Evolutionary conservation across 495 filamentous ascomycete species (phyloP).

Genomic region (Clavariopsis aquatica): DNA sequence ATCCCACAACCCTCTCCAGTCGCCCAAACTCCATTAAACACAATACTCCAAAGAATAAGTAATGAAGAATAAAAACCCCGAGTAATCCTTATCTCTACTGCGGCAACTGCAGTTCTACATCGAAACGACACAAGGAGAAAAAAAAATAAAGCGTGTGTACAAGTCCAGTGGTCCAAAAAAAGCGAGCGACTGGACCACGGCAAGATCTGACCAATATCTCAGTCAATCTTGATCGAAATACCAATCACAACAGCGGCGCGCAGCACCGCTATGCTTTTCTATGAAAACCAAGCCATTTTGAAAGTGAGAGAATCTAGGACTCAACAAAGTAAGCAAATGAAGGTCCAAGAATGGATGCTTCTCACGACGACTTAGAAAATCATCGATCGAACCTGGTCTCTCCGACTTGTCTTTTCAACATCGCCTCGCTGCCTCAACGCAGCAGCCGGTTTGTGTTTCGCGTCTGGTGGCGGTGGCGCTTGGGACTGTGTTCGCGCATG

Average conservation of each 20-base stretch:
- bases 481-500: conserved; percentile 26
- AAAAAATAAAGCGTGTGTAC: neutral
- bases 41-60: neutral
- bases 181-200: neutral
- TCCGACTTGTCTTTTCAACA: conserved; percentile 3
- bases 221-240: neutral
- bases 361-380: conserved; percentile 30
- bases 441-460: conserved; percentile 5
- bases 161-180: neutral
- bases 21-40: conserved; percentile 1
- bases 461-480: conserved; percentile 31
- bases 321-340: conserved; percentile 3
- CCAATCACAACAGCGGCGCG: neutral
- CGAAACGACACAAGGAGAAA: neutral
- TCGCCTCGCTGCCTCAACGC: conserved; percentile 5
- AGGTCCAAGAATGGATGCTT: neutral
- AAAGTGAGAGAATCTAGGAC: conserved; percentile 4
- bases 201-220: neutral
- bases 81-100: neutral
- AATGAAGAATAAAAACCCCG: neutral
- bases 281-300: neutral
- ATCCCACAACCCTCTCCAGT: neutral
- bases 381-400: conserved; percentile 40
- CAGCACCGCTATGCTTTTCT: neutral
- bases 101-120: neutral